Conservation (phyloP, 1,284 basidiomycete genomes). For the Cerrena zonata region DNA sequence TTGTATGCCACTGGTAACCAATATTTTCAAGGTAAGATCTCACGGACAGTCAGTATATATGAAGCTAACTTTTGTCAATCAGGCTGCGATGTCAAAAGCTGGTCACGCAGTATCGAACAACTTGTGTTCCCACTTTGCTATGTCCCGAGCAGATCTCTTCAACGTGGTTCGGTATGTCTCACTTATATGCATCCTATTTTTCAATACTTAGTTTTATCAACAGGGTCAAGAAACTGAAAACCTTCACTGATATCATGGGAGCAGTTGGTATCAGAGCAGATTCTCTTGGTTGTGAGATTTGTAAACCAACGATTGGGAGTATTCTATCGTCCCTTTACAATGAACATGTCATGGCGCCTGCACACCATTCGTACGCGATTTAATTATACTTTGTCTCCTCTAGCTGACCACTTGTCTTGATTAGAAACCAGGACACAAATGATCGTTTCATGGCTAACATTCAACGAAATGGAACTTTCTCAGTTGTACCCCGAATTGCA, state of each 20-base stretch:
- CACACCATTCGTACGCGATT: slow-evolving; percentile 50
- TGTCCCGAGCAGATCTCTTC: slow-evolving; percentile 66
- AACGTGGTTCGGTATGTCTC: slow-evolving; percentile 48
- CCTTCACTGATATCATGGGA: slow-evolving; percentile 53
- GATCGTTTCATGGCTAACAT: slow-evolving; percentile 69
- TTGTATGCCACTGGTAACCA: slow-evolving; percentile 51
- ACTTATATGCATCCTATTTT: background rate
- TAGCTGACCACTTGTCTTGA: too few species aligned
- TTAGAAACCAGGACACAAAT: slow-evolving; percentile 64
- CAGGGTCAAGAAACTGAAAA: slow-evolving; percentile 57
- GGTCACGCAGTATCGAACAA: slow-evolving; percentile 59
- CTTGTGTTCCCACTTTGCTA: slow-evolving; percentile 66
- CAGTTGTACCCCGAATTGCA: slow-evolving; percentile 66
- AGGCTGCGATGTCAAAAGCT: slow-evolving; percentile 63
- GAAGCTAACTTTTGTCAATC: background rate
- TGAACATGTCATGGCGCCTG: slow-evolving; percentile 61
- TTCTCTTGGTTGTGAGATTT: slow-evolving; percentile 67
- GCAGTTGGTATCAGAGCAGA: slow-evolving; percentile 44
- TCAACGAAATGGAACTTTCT: slow-evolving; percentile 71
- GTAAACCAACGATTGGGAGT: slow-evolving; percentile 65
- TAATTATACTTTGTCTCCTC: background rate
- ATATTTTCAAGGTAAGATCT: slow-evolving; percentile 38
- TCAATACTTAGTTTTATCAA: background rate
- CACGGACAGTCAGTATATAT: background rate
- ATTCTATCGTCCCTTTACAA: slow-evolving; percentile 69